Evolutionary conservation across 208 protist genomes (phyloP), one percentile per base, ranked within the genome.

Genomic region (Pavlovales sp.): DNA sequence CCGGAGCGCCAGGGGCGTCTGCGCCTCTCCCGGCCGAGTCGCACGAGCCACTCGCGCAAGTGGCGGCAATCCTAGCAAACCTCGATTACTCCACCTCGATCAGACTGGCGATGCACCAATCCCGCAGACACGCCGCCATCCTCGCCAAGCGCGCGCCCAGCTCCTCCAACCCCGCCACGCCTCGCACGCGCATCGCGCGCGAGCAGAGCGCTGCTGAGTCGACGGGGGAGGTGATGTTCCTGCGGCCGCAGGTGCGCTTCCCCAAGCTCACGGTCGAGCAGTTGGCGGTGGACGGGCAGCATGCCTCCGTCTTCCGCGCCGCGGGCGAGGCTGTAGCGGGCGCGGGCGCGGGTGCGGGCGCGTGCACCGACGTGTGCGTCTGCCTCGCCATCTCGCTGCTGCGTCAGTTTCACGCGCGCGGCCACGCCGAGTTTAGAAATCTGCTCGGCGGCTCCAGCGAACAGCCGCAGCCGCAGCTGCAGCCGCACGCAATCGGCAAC

Each of bases 361-460:
- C 57, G 57, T 71, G 57, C 57, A 71, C 57, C 57, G 57, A 71
- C 57, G 57, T 71, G 57, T 71, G 57, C 57, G 57, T 71, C 57
- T 8, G 22, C 22, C 57, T 71, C 57, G 57, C 57, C 57, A 30
- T 71, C 14, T 2, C 14, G 57, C 57, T 71, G 18, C 26, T 71
- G 57, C 7, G 26, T 2, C 57, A 71, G 22, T 32, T n/a, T 28
- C 14, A 32, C 14, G 14, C 32, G 57, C 57, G 32, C 57, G 57
- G 57, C 57, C 18, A 2, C 5, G 14, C 1, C 57, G 57, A 2
- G 22, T 71, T 71, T 30, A 4, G 22, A 2, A 2, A 32, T 2
- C 57, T 71, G 57, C 57, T 71, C 26, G 57, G 57, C 57, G 26
- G 5, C 57, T n/a, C n/a, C n/a, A n/a, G n/a, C n/a, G n/a, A n/a